Percentiles rank a stretch among this genome's conserved stretches.
Evolutionary conservation across 192 early-diverging fungal genomes (phyloP).

Genomic region (Coemansia sp.): DNA sequence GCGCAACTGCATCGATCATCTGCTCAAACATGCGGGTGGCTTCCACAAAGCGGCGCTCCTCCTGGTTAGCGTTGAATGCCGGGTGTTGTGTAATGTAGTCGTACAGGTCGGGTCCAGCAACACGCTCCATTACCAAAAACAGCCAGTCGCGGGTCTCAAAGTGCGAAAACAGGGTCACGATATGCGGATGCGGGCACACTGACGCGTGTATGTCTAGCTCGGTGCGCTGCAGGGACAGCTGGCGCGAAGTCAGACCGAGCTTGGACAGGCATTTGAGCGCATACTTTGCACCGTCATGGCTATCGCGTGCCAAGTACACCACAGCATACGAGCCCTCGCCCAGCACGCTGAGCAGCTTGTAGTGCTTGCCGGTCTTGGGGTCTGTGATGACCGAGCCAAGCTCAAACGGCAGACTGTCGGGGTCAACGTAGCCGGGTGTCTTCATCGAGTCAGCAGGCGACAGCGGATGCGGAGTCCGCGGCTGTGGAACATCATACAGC

Average conservation of each 20-base stretch:
- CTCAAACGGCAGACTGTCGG: slow-evolving; percentile 51
- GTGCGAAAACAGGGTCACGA: slow-evolving; percentile 63
- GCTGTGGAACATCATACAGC: slow-evolving; percentile 36
- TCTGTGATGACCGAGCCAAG: slow-evolving; percentile 51
- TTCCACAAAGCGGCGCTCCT: slow-evolving; percentile 51
- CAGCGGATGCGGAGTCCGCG: slow-evolving; percentile 45
- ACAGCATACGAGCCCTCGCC: slow-evolving; percentile 76
- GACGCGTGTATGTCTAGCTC: slow-evolving; percentile 65
- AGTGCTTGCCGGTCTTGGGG: slow-evolving; percentile 38
- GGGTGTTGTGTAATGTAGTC: slow-evolving; percentile 56
- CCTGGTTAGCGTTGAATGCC: slow-evolving; percentile 50
- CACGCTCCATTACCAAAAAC: slow-evolving; percentile 66
- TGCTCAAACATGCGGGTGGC: slow-evolving; percentile 60
- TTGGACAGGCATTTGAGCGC: slow-evolving; percentile 77
- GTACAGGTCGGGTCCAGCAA: slow-evolving; percentile 54
- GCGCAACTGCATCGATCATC: slow-evolving; percentile 71
- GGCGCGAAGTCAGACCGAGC: slow-evolving; percentile 55
- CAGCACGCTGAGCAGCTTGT: slow-evolving; percentile 55
- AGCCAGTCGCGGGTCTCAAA: slow-evolving; percentile 62
- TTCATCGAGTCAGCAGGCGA: slow-evolving; percentile 50
- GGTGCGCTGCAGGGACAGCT: slow-evolving; percentile 62
- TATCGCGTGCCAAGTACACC: slow-evolving; percentile 67
- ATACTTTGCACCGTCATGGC: slow-evolving; percentile 54
- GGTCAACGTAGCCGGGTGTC: slow-evolving; percentile 51
- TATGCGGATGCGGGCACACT: slow-evolving; percentile 66